phyloP scores from a whole-genome alignment of 1,284 basidiomycete species.

The Moesziomyces sp. region DNA sequence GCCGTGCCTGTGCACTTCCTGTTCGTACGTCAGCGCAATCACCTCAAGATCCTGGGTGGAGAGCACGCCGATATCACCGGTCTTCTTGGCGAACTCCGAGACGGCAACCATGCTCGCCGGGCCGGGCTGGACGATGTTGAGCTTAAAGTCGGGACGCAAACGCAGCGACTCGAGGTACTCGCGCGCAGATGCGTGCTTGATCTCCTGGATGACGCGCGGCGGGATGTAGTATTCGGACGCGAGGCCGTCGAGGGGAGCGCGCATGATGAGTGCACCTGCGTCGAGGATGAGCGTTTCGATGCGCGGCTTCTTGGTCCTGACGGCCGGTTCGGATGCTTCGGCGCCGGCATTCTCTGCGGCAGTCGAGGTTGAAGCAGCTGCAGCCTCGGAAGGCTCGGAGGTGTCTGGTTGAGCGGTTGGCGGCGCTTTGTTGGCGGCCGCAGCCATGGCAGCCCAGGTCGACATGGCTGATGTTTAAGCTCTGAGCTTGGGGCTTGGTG shows the following conservation, averaged over 20 bases:
- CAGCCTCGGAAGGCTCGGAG: conserved; percentile 2
- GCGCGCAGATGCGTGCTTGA: conserved; percentile 61
- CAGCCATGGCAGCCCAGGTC: conserved; percentile 46
- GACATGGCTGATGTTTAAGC: conserved; percentile 12
- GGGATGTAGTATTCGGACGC: conserved; percentile 64
- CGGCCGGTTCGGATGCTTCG: conserved; percentile 12
- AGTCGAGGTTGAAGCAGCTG: conserved; percentile 24
- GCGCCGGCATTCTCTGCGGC: conserved; percentile 1
- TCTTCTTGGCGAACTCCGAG: conserved; percentile 90
- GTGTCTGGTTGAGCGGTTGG: conserved; percentile 13
- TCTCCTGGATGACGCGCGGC: conserved; percentile 61
- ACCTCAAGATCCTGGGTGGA: conserved; percentile 91
- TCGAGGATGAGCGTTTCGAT: conserved; percentile 64
- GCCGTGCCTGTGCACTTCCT: conserved; percentile 74
- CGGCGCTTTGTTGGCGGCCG: conserved; percentile 27
- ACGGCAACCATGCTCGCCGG: conserved; percentile 72
- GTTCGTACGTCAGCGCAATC: conserved; percentile 85
- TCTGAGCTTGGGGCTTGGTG: no score
- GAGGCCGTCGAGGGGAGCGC: conserved; percentile 56
- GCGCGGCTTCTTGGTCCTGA: conserved; percentile 36
- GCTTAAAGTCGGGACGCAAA: conserved; percentile 52
- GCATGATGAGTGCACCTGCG: conserved; percentile 64
- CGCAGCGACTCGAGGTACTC: conserved; percentile 62
- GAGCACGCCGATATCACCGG: conserved; percentile 93
- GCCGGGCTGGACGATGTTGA: conserved; percentile 59